These are phyloP conservation scores for Tricholoma furcatifolium DNA, from an alignment of 768 basidiomycete genomes.

Conservation along the genomic window DNA sequence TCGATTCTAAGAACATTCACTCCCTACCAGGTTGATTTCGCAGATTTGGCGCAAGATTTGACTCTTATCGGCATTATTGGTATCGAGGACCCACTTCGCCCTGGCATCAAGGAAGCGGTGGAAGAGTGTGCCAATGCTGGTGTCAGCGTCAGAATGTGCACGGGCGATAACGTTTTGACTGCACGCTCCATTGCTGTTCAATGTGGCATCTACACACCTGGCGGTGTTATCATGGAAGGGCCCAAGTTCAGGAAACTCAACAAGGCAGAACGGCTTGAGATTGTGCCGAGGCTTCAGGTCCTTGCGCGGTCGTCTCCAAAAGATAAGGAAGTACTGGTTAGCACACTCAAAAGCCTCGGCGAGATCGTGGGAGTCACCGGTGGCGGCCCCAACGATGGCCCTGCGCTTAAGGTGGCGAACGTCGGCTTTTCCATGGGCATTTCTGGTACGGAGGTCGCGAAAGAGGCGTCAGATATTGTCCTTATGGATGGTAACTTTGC, in stretches of 20 bases:
- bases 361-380: slow-evolving; percentile 96
- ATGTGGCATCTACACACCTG: slow-evolving; percentile 91
- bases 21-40: slow-evolving; percentile 73
- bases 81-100: slow-evolving; percentile 94
- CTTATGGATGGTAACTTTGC: slow-evolving; percentile 98
- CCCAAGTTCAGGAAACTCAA: slow-evolving; percentile 85
- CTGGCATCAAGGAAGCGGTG: slow-evolving; percentile 88
- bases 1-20: slow-evolving; percentile 13
- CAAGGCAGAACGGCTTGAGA: slow-evolving; percentile 67
- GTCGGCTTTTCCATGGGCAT: slow-evolving; percentile 98
- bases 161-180: slow-evolving; percentile 94
- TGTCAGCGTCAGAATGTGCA: slow-evolving; percentile 96
- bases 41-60: slow-evolving; percentile 65
- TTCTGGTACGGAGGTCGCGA: slow-evolving; percentile 96
- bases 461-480: slow-evolving; percentile 98
- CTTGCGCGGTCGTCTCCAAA: slow-evolving; percentile 97
- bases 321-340: slow-evolving; percentile 93
- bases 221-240: slow-evolving; percentile 98
- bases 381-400: slow-evolving; percentile 97
- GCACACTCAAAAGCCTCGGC: slow-evolving; percentile 81
- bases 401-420: slow-evolving; percentile 91
- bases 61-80: slow-evolving; percentile 89
- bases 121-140: slow-evolving; percentile 88
- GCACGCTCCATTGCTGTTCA: slow-evolving; percentile 96
- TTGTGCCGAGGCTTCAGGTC: slow-evolving; percentile 92